Conservation (phyloP, 371 early-diverging fungal genomes). For the Apophysomyces variabilis region DNA sequence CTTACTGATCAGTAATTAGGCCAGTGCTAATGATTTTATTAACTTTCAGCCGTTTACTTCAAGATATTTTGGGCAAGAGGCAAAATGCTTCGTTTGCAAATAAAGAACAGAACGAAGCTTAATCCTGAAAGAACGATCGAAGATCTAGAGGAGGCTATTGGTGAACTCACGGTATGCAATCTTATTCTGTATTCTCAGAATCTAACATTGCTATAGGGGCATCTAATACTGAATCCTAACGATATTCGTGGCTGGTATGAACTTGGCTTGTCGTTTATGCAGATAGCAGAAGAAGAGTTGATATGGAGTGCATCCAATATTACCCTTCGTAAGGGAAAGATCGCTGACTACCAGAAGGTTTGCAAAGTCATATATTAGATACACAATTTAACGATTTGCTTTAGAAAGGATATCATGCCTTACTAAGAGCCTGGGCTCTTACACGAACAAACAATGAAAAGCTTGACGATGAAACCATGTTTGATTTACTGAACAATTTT, state of each 20-base stretch:
- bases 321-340: constrained; percentile 44
- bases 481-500: constrained; percentile 59
- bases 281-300: constrained; percentile 68
- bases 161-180: constrained; percentile 57
- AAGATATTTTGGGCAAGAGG: constrained; percentile 68
- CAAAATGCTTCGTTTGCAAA: constrained; percentile 58
- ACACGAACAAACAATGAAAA: not conserved
- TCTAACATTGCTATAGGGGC: constrained; percentile 20
- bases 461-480: constrained; percentile 17
- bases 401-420: constrained; percentile 66
- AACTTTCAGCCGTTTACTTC: constrained; percentile 38
- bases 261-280: constrained; percentile 60
- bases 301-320: constrained; percentile 72
- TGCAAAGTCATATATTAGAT: not conserved
- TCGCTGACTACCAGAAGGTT: constrained; percentile 66
- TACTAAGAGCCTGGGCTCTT: constrained; percentile 46
- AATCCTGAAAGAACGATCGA: constrained; percentile 62
- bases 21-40: not conserved
- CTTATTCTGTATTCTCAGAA: not conserved
- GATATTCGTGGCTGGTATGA: constrained; percentile 69
- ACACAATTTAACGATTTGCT: not conserved
- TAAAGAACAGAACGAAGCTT: constrained; percentile 58
- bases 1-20: not conserved
- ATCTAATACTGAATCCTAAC: constrained; percentile 64
- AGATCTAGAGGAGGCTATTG: constrained; percentile 63